Conservation (phyloP, 208 protist species). For the Ichthyophonus hoferi region DNA sequence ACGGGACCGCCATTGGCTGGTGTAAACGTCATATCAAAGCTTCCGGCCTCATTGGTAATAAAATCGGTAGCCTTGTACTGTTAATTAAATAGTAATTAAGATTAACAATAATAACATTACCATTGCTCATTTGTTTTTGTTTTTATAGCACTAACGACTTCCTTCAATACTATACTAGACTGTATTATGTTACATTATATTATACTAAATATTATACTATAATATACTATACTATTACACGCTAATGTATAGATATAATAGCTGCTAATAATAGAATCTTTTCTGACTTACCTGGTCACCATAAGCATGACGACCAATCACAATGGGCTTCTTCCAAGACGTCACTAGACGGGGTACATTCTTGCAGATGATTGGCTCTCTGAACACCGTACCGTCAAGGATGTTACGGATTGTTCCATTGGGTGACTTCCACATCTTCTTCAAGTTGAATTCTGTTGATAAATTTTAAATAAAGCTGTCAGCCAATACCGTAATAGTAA, state of each 20-base stretch:
- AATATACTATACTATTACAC: too few relatives aligned
- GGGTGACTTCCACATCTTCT: slow-evolving; percentile 95
- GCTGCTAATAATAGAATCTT: too few relatives aligned
- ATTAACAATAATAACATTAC: too few relatives aligned
- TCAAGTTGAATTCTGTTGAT: slow-evolving; percentile 82
- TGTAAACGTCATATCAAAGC: slow-evolving; percentile 82
- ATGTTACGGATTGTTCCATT: slow-evolving; percentile 98
- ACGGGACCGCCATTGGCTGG: slow-evolving; percentile 70
- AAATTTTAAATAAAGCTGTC: slow-evolving; percentile 21
- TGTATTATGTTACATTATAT: too few relatives aligned
- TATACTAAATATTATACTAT: too few relatives aligned
- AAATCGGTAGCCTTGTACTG: slow-evolving; percentile 90
- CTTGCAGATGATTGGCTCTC: slow-evolving; percentile 82
- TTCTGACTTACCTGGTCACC: too few relatives aligned
- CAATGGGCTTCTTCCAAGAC: slow-evolving; percentile 87
- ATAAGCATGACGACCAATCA: slow-evolving; percentile 89
- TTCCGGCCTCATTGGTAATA: slow-evolving; percentile 71
- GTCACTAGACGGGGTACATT: slow-evolving; percentile 63
- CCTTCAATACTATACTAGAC: too few relatives aligned
- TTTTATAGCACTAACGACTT: too few relatives aligned
- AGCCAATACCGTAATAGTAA: too few relatives aligned
- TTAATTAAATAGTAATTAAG: too few relatives aligned
- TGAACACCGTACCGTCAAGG: slow-evolving; percentile 92
- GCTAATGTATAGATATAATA: too few relatives aligned
- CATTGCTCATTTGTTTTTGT: too few relatives aligned